Evolutionary conservation across 1,284 basidiomycete species (phyloP), one percentile per base, ranked within the genome.

Genomic region (Tilletiaria anomala): DNA sequence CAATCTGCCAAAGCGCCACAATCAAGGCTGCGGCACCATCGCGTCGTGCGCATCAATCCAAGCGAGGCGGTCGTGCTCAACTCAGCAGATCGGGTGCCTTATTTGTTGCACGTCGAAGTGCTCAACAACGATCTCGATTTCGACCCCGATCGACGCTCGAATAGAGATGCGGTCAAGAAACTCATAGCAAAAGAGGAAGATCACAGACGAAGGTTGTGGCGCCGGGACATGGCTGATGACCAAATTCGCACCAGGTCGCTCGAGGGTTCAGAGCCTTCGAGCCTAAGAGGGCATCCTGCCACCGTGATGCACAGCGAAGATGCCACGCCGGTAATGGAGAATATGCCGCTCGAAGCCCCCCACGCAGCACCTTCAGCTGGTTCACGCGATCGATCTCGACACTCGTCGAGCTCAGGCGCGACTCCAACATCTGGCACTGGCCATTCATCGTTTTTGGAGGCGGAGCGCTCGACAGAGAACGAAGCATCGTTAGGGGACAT

Each of bases 61-160:
- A 86, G 88, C 17, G 93, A 99, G 71, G 85, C 86, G 33, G 93
- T 97, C 24, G 93, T 97, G 4, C 77, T 99, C 35, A 99, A 99
- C 66, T 97, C 91, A 26, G 93, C 93, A 2, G 89, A 97, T 68
- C 77, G 83, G 36, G 89, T 87, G 1, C 93, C 93, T 1, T 99
- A 85, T 64, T 73, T 99, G 23, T 75, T 99, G 12, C 76, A 94
- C 48, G 78, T 97, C 43, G 93, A 99, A 69, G 80, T 97, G 38
- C 73, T 97, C 22, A 77, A 80, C 53, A 80, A 80, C 40, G 91
- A 97, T 59, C 75, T 99, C 18, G 84, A 93, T 65, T 97, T 99
- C 68, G 85, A 96, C 61, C 86, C 93, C 1, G 82, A 59, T n/a
- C 51, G 62, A 56, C 73, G 88, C 38, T 73, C 76, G 32, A 99